Base-by-base conservation (phyloP, 2,329 filamentous ascomycete species). In the Beauveria sp. region DNA sequence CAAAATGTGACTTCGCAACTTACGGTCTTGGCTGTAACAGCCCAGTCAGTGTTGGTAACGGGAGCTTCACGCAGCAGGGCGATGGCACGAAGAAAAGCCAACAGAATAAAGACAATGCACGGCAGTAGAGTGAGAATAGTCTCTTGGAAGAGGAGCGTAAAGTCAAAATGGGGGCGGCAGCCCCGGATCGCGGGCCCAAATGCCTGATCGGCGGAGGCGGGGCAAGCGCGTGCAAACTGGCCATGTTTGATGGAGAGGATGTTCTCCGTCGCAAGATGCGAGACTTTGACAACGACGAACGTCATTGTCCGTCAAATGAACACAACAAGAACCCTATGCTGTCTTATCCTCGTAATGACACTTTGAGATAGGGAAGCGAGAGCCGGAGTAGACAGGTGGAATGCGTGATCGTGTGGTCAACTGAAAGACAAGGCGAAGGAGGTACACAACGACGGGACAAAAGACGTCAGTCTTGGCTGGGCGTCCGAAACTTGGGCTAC, bases 71-170 rank as follows among this genome's bases (percentile, higher is more conserved):
- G 43, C 43, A 46, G 43, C 43, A 46, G 5, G n/a, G n/a, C 43
- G 43, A 46, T 20, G 43, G 43, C 43, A 18, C 43, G 43, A 12
- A 46, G 20, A 46, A 22, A 46, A 20, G n/a, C 43, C 43, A 46
- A 20, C 43, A 46, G 43, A n/a, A 46, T 20, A 46, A 46, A 46
- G 43, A 46, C 43, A 46, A 46, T 46, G 43, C 43, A 46, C 20
- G 43, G 43, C 18, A 46, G 43, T 20, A 64, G 10, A n/a, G 64
- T 54, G 43, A 65, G 53, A 43, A 65, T 51, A 49, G 52, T 48
- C 18, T 65, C 61, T 52, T 65, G 53, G 50, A 64, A 65, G 14
- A 65, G 58, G 22, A 65, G 63, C 18, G 64, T 63, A 57, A 65
- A 64, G 59, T 65, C 63, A 56, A 65, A 65, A 12, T 46, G 43